phyloP scores from a whole-genome alignment of 1,284 basidiomycete genomes.

The Leccinum brunneo-olivaceum region DNA sequence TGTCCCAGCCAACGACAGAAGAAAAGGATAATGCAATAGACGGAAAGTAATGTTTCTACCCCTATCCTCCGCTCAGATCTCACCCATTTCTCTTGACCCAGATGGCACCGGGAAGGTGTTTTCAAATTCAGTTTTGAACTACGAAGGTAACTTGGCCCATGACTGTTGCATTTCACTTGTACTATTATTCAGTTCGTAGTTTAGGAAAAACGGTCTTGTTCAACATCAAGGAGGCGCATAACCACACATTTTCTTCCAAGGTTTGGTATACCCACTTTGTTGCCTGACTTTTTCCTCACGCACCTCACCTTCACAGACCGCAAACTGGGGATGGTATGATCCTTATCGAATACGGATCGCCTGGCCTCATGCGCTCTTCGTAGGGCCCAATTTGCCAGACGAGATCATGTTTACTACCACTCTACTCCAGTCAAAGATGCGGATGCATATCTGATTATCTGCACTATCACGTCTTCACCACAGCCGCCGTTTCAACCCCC shows the following conservation, averaged over 20 bases:
- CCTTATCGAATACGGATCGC: constrained; percentile 1
- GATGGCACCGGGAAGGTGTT: constrained; percentile 78
- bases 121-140: constrained; percentile 84
- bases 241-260: constrained; percentile 79
- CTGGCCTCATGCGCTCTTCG: constrained; percentile 5
- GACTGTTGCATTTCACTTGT: neutral
- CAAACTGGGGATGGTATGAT: constrained; percentile 77
- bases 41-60: constrained; percentile 42
- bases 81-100: constrained; percentile 19
- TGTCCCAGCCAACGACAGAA: constrained; percentile 59
- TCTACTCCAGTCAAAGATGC: constrained; percentile 47
- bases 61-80: neutral
- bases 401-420: constrained; percentile 67
- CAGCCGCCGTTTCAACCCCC: constrained; percentile 45
- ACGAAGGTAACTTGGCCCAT: constrained; percentile 43
- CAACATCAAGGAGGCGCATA: constrained; percentile 72
- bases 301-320: constrained; percentile 47
- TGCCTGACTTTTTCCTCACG: constrained; percentile 8
- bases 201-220: constrained; percentile 46
- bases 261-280: constrained; percentile 29
- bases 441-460: constrained; percentile 72
- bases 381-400: constrained; percentile 75
- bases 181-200: constrained; percentile 29
- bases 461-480: constrained; percentile 70
- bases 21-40: constrained; percentile 66